Percentiles rank a stretch among this genome's conserved stretches.
phyloP scores from a whole-genome alignment of 495 filamentous ascomycete species.

The Penicillium cosmopolitanum region DNA sequence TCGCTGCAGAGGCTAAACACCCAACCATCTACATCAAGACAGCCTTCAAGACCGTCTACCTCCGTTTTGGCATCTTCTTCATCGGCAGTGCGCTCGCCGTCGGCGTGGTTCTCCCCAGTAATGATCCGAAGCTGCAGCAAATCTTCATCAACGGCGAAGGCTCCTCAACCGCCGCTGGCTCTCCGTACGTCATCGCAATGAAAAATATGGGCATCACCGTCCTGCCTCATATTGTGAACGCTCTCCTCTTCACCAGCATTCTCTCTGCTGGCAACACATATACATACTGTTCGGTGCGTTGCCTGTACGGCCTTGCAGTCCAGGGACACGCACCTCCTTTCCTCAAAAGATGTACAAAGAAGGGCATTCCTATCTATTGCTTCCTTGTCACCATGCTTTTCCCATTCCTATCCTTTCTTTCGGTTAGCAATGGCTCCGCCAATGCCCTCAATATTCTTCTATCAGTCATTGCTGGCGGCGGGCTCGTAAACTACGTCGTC shows the following conservation, averaged over 20 bases:
- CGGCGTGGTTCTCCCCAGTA: not conserved
- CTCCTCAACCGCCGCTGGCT: not conserved
- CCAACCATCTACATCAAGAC: not conserved
- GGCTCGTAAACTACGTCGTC: conserved; percentile 60
- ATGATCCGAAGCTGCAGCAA: not conserved
- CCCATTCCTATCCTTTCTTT: conserved; percentile 45
- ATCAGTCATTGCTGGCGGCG: conserved; percentile 41
- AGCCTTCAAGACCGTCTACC: not conserved
- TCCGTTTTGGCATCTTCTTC: not conserved
- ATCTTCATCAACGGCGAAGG: not conserved
- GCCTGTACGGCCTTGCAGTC: conserved; percentile 73
- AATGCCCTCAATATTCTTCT: conserved; percentile 39
- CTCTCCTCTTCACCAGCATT: not conserved
- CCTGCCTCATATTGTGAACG: not conserved
- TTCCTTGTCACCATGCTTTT: conserved; percentile 53
- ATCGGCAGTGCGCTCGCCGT: not conserved
- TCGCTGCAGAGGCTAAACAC: not conserved
- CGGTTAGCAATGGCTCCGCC: conserved; percentile 30
- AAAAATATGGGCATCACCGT: not conserved
- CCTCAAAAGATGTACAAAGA: conserved; percentile 50
- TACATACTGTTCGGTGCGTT: conserved; percentile 76
- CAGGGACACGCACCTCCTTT: conserved; percentile 66
- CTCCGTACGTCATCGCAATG: not conserved
- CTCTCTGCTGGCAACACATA: conserved; percentile 86
- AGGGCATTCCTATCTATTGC: conserved; percentile 54